Evolutionary conservation across 805 yeast species (phyloP), one percentile per base, ranked within the genome.

Genomic region (Suhomyces canberraensis): DNA sequence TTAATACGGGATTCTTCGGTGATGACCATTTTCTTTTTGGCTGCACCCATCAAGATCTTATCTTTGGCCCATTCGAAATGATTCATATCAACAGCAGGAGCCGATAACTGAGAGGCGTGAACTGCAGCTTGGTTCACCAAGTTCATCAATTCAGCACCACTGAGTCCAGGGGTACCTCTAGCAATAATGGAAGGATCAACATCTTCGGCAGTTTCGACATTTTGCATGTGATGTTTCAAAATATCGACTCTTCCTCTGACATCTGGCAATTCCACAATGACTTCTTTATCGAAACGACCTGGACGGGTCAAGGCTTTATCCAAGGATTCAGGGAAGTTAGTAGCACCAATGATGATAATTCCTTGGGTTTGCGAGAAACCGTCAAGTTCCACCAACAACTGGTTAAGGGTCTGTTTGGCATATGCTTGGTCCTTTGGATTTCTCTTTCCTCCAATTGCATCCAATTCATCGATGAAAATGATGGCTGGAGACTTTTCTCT

Each of bases 51-150:
- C 56, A 95, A 70, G 39, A 95, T 93, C 66, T 93, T 93, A 64
- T 93, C 99, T 63, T 93, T 93, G 29, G 99, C 98, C 98, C 98
- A 93, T 62, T 93, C 99, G 45, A 93, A 80, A 62, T 93, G 98
- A 31, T 63, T 59, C 95, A 88, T 85, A 54, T 82, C 87, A 18
- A 93, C 98, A 16, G 90, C 75, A 25, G 88, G 76, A 1, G 98
- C 98, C 47, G 86, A 84, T 52, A 83, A 78, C 56, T 89, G 96
- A 19, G 97, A 88, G 0, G 98, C 99, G 57, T 84, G 84, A 31
- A 93, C 89, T 3, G 99, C 99, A 11, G 99, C 99, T 62, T 93
- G 97, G 64, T 93, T 93, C 27, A 93, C 97, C 46, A 93, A 73
- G 60, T 93, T 93, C 81, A 87, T 86, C 45, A 93, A 70, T 50